Evolutionary conservation across 2,329 filamentous ascomycete genomes (phyloP), one percentile per base, ranked within the genome.

Genomic region (Aspergillus sp.): DNA sequence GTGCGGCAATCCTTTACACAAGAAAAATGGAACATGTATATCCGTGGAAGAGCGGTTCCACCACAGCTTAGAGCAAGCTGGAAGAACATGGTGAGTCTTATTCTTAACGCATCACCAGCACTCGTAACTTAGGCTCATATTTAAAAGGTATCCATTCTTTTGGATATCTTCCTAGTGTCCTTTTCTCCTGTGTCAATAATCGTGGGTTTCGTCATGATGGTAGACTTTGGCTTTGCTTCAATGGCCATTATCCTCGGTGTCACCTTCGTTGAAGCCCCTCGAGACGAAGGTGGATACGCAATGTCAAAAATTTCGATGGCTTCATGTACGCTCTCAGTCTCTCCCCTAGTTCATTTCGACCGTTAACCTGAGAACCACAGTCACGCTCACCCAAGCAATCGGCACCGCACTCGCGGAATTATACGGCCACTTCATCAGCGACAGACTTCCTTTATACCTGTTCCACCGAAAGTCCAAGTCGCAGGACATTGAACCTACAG

Each of bases 361-460:
- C 45, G 23, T 23, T 25, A 28, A 25, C 13, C 12, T 1, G 10
- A 28, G n/a, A 5, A 49, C 13, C 3, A 21, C 13, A 49, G 45
- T 49, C 45, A 50, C 47, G 12, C 15, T 50, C n/a, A 50, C 25
- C 28, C 47, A 50, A 50, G 30, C 47, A 28, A 30, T 50, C 25
- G 47, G 47, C n/a, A 28, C 30, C 25, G 25, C 30, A n/a, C 25
- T 50, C 25, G 75, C 75, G 1, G 68, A 76, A 5, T 57, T 76
- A 13, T 77, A 74, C 58, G 77, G 75, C 3, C 72, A 75, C 57
- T 68, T 73, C 28, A 64, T 78, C n/a, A 77, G 73, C 52, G 77
- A 81, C 62, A 65, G 74, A 6, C 66, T 80, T 1, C 76, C 78
- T 0, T 67, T 80, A 9, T 71, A 69, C 62, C 63, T 77, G 4